Percentiles rank a stretch among this genome's conserved stretches.
Evolutionary conservation across 495 filamentous ascomycete species (phyloP).

Genomic region (Hypoxylon crocopeplum): DNA sequence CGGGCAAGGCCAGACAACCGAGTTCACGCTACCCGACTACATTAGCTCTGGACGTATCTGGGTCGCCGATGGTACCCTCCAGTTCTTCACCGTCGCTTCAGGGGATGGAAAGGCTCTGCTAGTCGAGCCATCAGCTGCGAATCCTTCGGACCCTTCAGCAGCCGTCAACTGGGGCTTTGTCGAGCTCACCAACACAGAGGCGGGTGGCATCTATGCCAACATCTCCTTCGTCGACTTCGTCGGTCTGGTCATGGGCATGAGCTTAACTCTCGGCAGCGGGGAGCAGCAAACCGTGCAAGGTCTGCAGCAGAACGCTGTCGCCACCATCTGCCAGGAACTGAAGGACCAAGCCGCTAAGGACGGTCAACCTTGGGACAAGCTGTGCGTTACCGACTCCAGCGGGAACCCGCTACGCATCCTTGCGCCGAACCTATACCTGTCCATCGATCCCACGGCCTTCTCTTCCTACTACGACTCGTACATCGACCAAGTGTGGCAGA

Average conservation of each 20-base stretch:
- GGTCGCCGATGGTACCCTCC: conserved; percentile 50
- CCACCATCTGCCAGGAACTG: conserved; percentile 47
- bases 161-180: conserved; percentile 56
- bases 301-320: conserved; percentile 40
- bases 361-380: conserved; percentile 47
- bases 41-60: conserved; percentile 51
- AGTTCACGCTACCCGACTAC: conserved; percentile 49
- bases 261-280: conserved; percentile 41
- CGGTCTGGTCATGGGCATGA: conserved; percentile 50
- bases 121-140: conserved; percentile 51
- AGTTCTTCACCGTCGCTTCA: conserved; percentile 47
- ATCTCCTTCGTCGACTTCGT: conserved; percentile 59
- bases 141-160: conserved; percentile 51
- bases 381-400: conserved; percentile 40
- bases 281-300: conserved; percentile 44
- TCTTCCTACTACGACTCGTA: conserved; percentile 48
- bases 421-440: conserved; percentile 44
- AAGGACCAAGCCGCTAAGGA: conserved; percentile 42
- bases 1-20: conserved; percentile 41
- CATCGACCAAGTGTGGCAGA: conserved; percentile 50
- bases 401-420: conserved; percentile 50
- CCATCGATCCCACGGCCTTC: conserved; percentile 39
- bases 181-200: conserved; percentile 50
- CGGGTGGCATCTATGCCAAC: conserved; percentile 50
- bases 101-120: conserved; percentile 39